These are phyloP conservation scores for Acacia melanoxylon DNA, from an alignment of 306 rosid species.

Conservation along the genomic window DNA sequence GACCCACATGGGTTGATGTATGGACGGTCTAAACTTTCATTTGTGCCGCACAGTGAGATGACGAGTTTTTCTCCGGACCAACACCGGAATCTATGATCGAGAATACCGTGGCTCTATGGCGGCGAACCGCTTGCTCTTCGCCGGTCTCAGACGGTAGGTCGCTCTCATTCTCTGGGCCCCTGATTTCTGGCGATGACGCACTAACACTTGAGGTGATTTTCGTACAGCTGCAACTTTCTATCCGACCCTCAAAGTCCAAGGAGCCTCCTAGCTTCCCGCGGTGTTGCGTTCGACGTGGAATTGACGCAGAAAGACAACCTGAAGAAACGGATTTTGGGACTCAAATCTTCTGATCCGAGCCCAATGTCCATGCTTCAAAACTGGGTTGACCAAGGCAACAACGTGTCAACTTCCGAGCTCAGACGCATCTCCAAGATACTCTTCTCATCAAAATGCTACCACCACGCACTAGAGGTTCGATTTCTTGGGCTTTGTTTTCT, in stretches of 20 bases:
- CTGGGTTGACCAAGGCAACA: slow-evolving; percentile 43
- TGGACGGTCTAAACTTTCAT: background rate
- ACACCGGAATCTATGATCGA: background rate
- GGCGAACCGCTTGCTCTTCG: slow-evolving; percentile 39
- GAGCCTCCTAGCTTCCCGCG: slow-evolving; percentile 25
- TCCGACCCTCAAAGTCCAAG: slow-evolving; percentile 24
- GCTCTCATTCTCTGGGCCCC: background rate
- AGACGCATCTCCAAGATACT: slow-evolving; percentile 50
- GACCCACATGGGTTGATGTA: slow-evolving; percentile 32
- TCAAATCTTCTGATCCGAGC: slow-evolving; percentile 27
- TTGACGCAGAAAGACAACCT: slow-evolving; percentile 19
- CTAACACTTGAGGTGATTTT: background rate
- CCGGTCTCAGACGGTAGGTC: slow-evolving; percentile 43
- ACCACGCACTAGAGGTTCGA: slow-evolving; percentile 65
- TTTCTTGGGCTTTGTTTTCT: background rate
- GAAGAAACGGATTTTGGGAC: slow-evolving; percentile 38
- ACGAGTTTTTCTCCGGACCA: background rate
- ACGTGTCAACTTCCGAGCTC: slow-evolving; percentile 48
- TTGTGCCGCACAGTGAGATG: too few species aligned
- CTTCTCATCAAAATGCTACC: slow-evolving; percentile 52
- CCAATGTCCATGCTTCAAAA: slow-evolving; percentile 48
- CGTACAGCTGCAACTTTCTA: slow-evolving; percentile 32
- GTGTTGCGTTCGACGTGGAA: slow-evolving; percentile 8
- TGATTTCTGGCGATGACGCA: background rate
- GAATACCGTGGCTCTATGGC: slow-evolving; percentile 23